Conservation (phyloP, 2,329 filamentous ascomycete species). For the Fusarium hainanense region DNA sequence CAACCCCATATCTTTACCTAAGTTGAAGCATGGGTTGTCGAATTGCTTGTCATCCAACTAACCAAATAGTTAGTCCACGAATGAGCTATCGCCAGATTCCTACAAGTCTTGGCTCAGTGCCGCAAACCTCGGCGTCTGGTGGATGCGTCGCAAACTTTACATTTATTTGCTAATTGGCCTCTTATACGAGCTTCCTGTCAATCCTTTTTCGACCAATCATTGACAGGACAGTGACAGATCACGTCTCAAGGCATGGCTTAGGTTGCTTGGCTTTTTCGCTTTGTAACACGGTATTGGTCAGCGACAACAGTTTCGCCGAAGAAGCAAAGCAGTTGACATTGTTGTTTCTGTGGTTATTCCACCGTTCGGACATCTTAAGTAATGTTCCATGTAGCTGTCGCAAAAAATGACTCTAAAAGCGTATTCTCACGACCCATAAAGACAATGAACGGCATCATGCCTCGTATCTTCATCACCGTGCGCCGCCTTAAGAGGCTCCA, state of each 20-base stretch:
- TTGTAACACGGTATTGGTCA: slow-evolving; percentile 22
- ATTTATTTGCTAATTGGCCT: slow-evolving; percentile 7
- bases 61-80: slow-evolving; percentile 43
- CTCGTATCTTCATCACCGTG: neutral
- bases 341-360: slow-evolving; percentile 16
- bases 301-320: slow-evolving; percentile 23
- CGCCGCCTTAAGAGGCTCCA: neutral
- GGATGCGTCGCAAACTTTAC: neutral
- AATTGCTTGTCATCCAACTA: slow-evolving; percentile 17
- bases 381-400: neutral
- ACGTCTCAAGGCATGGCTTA: slow-evolving; percentile 11
- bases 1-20: slow-evolving; percentile 32
- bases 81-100: slow-evolving; percentile 18
- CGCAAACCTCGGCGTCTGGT: slow-evolving; percentile 10
- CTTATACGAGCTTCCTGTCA: slow-evolving; percentile 16
- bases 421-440: neutral
- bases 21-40: slow-evolving; percentile 13
- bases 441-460: neutral
- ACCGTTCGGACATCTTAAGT: slow-evolving; percentile 24
- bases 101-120: slow-evolving; percentile 5
- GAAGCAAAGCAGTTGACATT: neutral
- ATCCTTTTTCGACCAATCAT: slow-evolving; percentile 23
- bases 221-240: slow-evolving; percentile 11
- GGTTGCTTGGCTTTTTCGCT: slow-evolving; percentile 26
- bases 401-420: neutral